Evolutionary conservation across 192 early-diverging fungal species (phyloP).

Genomic region (Backusella tarrabulga): DNA sequence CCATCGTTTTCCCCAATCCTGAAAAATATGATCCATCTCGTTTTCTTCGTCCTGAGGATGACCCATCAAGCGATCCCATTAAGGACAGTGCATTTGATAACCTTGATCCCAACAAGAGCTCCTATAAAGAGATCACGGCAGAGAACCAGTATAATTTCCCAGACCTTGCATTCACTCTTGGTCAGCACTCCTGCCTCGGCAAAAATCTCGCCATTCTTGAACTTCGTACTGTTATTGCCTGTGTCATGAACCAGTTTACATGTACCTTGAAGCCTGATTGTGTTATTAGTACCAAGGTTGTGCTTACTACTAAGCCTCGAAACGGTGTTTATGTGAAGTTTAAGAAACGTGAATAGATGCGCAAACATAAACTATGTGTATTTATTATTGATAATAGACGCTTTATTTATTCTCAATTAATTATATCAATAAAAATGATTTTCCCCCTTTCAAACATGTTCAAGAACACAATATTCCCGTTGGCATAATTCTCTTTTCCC

Average conservation of each 20-base stretch:
- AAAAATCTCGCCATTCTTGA: slow-evolving; percentile 35
- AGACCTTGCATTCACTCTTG: slow-evolving; percentile 35
- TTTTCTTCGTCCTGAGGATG: slow-evolving; percentile 17
- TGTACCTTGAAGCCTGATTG: slow-evolving; percentile 14
- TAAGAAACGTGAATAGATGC: background rate
- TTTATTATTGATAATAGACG: background rate
- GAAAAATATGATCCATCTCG: slow-evolving; percentile 31
- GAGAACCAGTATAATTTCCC: slow-evolving; percentile 28
- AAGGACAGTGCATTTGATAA: slow-evolving; percentile 4
- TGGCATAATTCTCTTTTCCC: too few species aligned
- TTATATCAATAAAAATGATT: too few species aligned
- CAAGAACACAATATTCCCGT: too few species aligned
- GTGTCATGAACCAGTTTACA: slow-evolving; percentile 21
- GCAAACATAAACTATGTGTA: background rate
- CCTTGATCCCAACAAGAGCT: background rate
- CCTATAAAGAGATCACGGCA: background rate
- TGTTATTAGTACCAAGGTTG: slow-evolving; percentile 31
- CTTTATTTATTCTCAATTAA: background rate
- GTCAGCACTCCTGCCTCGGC: slow-evolving; percentile 32
- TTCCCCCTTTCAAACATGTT: too few species aligned
- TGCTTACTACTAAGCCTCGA: slow-evolving; percentile 31
- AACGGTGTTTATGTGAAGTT: slow-evolving; percentile 37
- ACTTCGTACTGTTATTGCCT: slow-evolving; percentile 31
- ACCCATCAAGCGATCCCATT: too few species aligned
- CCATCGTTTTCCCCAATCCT: slow-evolving; percentile 33